These are phyloP conservation scores for Bipolaris bicolor DNA, from an alignment of 2,329 filamentous ascomycete species.

Conservation along the genomic window DNA sequence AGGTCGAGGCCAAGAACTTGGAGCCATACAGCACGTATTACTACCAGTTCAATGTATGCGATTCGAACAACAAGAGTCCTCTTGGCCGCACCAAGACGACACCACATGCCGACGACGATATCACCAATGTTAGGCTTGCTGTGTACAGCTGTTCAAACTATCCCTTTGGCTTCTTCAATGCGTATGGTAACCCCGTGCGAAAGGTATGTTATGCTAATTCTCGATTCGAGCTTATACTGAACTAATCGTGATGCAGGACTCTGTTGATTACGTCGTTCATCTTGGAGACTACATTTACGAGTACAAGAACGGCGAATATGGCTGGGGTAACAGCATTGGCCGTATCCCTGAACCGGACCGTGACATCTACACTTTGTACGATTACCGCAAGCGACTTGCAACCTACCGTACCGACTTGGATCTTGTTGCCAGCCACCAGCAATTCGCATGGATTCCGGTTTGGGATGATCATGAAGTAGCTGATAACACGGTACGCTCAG, in stretches of 20 bases:
- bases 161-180: conserved; percentile 57
- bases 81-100: conserved; percentile 74
- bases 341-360: conserved; percentile 43
- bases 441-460: conserved; percentile 53
- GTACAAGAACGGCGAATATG: conserved; percentile 47
- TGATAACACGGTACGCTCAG: conserved; percentile 41
- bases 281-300: conserved; percentile 56
- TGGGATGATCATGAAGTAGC: conserved; percentile 56
- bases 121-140: conserved; percentile 65
- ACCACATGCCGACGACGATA: conserved; percentile 62
- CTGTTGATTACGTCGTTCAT: conserved; percentile 51
- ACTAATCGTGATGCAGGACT: conserved; percentile 38
- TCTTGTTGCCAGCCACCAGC: conserved; percentile 46
- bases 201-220: conserved; percentile 24
- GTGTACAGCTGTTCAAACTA: conserved; percentile 72
- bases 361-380: conserved; percentile 52
- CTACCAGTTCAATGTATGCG: conserved; percentile 73
- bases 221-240: background rate
- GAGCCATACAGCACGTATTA: conserved; percentile 70
- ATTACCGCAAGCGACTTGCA: conserved; percentile 53
- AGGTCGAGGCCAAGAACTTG: conserved; percentile 69
- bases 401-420: conserved; percentile 52
- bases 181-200: conserved; percentile 51
- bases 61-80: conserved; percentile 65
- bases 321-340: conserved; percentile 42